These are phyloP conservation scores for Schizopora paradoxa DNA, from an alignment of 1,284 basidiomycete species.

Conservation along the genomic window DNA sequence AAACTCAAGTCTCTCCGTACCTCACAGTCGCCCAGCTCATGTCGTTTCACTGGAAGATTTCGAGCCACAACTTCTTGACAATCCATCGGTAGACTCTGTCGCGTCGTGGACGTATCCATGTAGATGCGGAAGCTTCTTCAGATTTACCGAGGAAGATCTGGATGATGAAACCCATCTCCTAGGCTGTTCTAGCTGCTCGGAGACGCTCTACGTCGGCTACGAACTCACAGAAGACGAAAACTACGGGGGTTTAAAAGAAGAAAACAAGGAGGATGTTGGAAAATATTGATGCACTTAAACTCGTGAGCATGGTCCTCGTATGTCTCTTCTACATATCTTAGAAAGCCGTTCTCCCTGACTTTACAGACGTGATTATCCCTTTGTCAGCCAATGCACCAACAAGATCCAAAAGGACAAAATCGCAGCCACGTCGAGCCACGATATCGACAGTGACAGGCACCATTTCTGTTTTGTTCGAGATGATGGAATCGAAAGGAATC, in stretches of 20 bases:
- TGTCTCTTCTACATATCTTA: no score
- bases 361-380: slow-evolving; percentile 27
- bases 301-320: background rate
- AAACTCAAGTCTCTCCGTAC: background rate
- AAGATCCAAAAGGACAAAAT: slow-evolving; percentile 37
- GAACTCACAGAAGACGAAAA: slow-evolving; percentile 42
- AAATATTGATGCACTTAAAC: background rate
- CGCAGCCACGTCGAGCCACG: slow-evolving; percentile 34
- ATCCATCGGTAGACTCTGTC: slow-evolving; percentile 14
- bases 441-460: slow-evolving; percentile 37
- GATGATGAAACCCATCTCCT: slow-evolving; percentile 62
- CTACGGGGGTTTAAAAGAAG: no score
- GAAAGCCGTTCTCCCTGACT: slow-evolving; percentile 27
- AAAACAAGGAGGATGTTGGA: background rate
- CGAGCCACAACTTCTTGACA: slow-evolving; percentile 29
- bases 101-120: slow-evolving; percentile 63
- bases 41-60: slow-evolving; percentile 75
- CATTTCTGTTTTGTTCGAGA: slow-evolving; percentile 34
- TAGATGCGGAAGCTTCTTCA: slow-evolving; percentile 64
- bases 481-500: slow-evolving; percentile 35
- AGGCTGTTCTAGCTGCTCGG: slow-evolving; percentile 67
- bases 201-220: slow-evolving; percentile 74
- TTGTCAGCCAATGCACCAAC: slow-evolving; percentile 31
- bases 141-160: slow-evolving; percentile 50
- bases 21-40: slow-evolving; percentile 54